phyloP scores from a whole-genome alignment of 768 basidiomycete genomes.

The Xerocomellus chrysenteron region DNA sequence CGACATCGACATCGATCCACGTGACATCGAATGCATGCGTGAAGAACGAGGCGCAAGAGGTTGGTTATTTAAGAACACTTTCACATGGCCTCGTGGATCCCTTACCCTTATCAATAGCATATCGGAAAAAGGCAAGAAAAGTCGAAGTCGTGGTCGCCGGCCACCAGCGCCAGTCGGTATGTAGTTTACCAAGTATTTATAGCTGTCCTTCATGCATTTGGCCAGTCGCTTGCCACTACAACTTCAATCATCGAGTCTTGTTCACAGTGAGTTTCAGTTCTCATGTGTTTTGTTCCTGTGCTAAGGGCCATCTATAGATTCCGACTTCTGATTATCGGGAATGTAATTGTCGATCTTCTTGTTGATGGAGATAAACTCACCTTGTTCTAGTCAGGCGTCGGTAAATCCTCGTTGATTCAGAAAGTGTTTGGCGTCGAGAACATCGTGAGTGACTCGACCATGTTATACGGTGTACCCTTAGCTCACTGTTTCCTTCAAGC shows the following conservation, averaged over 20 bases:
- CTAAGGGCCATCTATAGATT: constrained; percentile 2
- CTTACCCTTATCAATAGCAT: constrained; percentile 3
- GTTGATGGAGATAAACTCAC: not conserved
- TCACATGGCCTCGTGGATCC: not conserved
- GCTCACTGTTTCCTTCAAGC: not conserved
- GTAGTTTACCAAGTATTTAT: not conserved
- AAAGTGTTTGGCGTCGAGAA: constrained; percentile 11
- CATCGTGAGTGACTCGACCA: constrained; percentile 6
- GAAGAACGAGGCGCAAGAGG: constrained; percentile 1
- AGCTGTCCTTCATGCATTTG: not conserved
- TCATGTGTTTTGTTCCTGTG: not conserved
- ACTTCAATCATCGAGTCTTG: constrained; percentile 8
- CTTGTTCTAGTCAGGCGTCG: constrained; percentile 12
- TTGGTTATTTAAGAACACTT: not conserved
- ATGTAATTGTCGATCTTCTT: not conserved
- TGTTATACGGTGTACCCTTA: not conserved
- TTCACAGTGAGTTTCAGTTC: constrained; percentile 2
- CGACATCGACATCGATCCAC: not conserved
- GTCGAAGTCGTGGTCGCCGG: constrained; percentile 6
- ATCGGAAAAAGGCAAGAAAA: constrained; percentile 8
- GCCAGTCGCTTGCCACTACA: constrained; percentile 9
- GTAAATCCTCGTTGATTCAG: constrained; percentile 13
- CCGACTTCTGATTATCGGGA: constrained; percentile 17
- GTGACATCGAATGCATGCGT: not conserved
- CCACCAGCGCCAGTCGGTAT: not conserved